phyloP scores from a whole-genome alignment of 2,329 filamentous ascomycete genomes.

The Pleurostoma richardsiae region DNA sequence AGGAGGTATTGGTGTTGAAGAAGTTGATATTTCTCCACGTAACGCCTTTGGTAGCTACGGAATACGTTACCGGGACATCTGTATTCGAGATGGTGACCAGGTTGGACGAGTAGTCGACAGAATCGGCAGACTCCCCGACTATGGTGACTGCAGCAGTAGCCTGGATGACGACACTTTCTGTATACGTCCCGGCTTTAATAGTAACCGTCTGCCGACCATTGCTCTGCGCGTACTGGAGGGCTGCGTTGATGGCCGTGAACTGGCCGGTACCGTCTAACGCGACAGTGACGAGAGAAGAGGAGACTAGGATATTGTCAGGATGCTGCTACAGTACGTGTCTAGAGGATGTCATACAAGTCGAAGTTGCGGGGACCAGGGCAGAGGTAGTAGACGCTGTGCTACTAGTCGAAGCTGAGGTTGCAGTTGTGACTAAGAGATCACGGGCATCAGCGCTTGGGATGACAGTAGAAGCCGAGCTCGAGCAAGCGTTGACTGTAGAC shows the following conservation, averaged over 20 bases:
- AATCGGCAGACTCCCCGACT: conserved; percentile 23
- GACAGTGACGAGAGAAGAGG: conserved; percentile 29
- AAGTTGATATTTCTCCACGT: conserved; percentile 33
- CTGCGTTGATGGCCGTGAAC: conserved; percentile 37
- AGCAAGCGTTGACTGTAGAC: background rate
- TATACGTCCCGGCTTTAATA: conserved; percentile 37
- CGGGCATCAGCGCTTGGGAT: background rate
- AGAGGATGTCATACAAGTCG: background rate
- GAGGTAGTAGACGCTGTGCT: background rate
- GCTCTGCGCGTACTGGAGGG: conserved; percentile 34
- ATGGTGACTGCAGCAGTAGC: conserved; percentile 35
- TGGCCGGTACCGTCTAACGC: conserved; percentile 35
- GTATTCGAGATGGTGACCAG: conserved; percentile 25
- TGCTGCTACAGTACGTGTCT: background rate
- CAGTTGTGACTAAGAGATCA: background rate
- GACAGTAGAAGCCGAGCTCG: background rate
- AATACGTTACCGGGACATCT: conserved; percentile 21
- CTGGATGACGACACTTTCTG: conserved; percentile 31
- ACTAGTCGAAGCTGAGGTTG: background rate
- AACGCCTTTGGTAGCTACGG: conserved; percentile 22
- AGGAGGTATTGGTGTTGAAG: conserved; percentile 19
- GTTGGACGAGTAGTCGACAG: conserved; percentile 27
- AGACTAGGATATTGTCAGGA: background rate
- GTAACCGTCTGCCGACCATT: conserved; percentile 34
- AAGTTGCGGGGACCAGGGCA: background rate